These are phyloP conservation scores for Cicer chorassanicum DNA, from an alignment of 306 rosid genomes.

Conservation along the genomic window DNA sequence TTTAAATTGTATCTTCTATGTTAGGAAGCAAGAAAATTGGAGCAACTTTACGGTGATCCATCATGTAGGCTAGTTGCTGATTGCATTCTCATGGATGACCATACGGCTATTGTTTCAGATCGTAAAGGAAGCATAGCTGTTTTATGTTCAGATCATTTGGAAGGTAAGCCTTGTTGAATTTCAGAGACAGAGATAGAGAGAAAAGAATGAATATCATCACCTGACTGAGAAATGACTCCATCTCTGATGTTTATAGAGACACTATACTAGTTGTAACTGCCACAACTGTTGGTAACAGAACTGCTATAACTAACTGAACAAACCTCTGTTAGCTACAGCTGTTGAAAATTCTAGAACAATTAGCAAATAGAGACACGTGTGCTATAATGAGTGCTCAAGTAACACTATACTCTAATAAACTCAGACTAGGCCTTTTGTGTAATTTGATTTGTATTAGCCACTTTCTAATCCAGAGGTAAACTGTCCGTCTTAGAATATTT, in stretches of 20 bases:
- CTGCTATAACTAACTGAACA: neutral
- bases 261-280: neutral
- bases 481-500: slow-evolving; percentile 29
- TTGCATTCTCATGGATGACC: slow-evolving; percentile 81
- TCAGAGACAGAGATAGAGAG: slow-evolving; percentile 7
- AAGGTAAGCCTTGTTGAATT: slow-evolving; percentile 57
- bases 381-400: neutral
- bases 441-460: slow-evolving; percentile 19
- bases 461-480: neutral
- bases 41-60: slow-evolving; percentile 84
- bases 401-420: neutral
- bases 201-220: neutral
- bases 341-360: neutral
- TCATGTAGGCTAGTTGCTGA: slow-evolving; percentile 88
- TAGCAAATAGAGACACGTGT: neutral
- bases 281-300: neutral
- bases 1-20: slow-evolving; percentile 48
- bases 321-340: neutral
- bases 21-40: slow-evolving; percentile 77
- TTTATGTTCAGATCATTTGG: slow-evolving; percentile 72
- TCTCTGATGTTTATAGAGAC: neutral
- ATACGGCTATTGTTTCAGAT: slow-evolving; percentile 92
- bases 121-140: slow-evolving; percentile 92
- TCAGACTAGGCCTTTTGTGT: slow-evolving; percentile 31
- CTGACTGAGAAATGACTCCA: neutral